Evolutionary conservation across 805 yeast species (phyloP).

Genomic region (Saturnispora halmiae): DNA sequence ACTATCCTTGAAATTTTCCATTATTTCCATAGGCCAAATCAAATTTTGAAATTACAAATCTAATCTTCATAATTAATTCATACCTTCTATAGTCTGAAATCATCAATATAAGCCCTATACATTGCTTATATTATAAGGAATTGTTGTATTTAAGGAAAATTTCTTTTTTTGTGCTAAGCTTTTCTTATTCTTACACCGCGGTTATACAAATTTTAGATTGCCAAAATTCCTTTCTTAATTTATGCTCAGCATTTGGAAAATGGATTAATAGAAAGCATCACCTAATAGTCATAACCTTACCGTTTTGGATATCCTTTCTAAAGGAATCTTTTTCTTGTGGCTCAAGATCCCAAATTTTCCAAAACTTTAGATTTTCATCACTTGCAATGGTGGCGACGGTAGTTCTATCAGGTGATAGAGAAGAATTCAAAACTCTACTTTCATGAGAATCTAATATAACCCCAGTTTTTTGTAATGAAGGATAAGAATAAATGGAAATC

Average conservation of each 20-base stretch:
- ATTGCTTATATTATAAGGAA: too few species aligned
- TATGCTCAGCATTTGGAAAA: constrained; percentile 6
- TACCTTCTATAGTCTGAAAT: too few species aligned
- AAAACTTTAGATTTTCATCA: constrained; percentile 91
- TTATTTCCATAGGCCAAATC: too few species aligned
- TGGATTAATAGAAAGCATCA: too few species aligned
- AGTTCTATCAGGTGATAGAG: constrained; percentile 82
- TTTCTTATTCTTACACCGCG: neutral
- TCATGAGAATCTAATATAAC: constrained; percentile 84
- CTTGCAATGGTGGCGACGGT: constrained; percentile 93
- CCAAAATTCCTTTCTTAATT: neutral
- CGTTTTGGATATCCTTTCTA: constrained; percentile 10
- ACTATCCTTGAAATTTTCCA: too few species aligned
- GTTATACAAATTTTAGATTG: neutral
- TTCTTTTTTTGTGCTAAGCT: too few species aligned
- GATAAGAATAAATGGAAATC: constrained; percentile 76
- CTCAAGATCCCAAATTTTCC: constrained; percentile 68
- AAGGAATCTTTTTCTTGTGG: constrained; percentile 9
- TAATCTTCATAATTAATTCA: too few species aligned
- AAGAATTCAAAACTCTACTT: constrained; percentile 72
- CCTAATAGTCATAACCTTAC: constrained; percentile 37
- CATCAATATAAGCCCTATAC: too few species aligned
- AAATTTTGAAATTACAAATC: too few species aligned
- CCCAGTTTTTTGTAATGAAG: constrained; percentile 78
- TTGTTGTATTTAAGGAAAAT: too few species aligned